phyloP scores from a whole-genome alignment of 2,329 filamentous ascomycete genomes.

The Acephala macrosclerotiorum region DNA sequence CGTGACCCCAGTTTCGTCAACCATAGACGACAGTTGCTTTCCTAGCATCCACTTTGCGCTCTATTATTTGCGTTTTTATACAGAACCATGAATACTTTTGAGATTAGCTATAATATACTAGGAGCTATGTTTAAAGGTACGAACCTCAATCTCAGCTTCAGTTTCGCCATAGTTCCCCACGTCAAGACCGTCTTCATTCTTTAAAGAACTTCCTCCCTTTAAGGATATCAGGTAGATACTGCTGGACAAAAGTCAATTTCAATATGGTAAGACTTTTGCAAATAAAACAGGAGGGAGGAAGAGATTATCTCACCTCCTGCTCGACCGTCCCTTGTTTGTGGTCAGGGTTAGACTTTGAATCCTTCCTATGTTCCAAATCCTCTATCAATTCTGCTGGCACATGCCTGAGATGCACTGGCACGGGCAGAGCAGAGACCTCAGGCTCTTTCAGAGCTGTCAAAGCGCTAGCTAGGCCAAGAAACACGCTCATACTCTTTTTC shows the following conservation, averaged over 20 bases:
- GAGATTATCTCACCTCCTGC: constrained; percentile 20
- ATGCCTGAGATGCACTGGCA: constrained; percentile 21
- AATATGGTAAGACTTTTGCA: constrained; percentile 4
- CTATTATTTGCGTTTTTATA: too few relatives aligned
- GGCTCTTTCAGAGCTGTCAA: constrained; percentile 18
- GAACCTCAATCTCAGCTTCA: not conserved
- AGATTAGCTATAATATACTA: too few relatives aligned
- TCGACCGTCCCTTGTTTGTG: constrained; percentile 11
- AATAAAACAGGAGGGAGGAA: not conserved
- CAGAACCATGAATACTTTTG: too few relatives aligned
- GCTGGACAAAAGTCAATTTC: constrained; percentile 9
- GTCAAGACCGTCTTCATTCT: constrained; percentile 14
- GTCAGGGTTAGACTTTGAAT: constrained; percentile 13
- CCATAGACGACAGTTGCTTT: too few relatives aligned
- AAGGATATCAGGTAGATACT: constrained; percentile 20
- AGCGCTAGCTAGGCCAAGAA: constrained; percentile 19
- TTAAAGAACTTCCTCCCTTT: constrained; percentile 20
- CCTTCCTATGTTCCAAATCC: constrained; percentile 7
- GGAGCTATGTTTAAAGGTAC: constrained; percentile 4
- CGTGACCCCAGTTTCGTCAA: too few relatives aligned
- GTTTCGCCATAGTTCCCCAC: not conserved
- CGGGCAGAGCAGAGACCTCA: constrained; percentile 16
- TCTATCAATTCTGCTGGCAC: constrained; percentile 17
- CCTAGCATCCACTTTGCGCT: too few relatives aligned
- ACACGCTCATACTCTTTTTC: constrained; percentile 23